A percentile compares a stretch with the other conserved stretches of the same genome.
Evolutionary conservation across 2,329 filamentous ascomycete species (phyloP).

Genomic region (Dactylellina sp.): DNA sequence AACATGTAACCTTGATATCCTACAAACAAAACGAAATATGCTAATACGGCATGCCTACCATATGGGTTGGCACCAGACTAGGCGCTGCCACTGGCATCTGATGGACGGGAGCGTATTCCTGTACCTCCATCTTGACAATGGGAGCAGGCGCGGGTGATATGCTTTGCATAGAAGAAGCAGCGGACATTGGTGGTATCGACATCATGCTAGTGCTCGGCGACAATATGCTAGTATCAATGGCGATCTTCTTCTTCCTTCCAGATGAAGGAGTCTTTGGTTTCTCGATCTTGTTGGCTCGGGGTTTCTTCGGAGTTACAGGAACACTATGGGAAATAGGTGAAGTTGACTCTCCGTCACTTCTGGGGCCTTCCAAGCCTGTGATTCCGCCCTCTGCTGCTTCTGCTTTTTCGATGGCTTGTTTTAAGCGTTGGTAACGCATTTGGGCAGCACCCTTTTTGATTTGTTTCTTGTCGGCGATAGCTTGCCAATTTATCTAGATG

Average conservation of each 20-base stretch:
- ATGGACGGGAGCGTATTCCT: slow-evolving; percentile 30
- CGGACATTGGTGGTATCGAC: slow-evolving; percentile 18
- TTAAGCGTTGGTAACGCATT: slow-evolving; percentile 54
- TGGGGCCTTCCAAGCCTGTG: slow-evolving; percentile 12
- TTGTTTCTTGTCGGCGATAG: slow-evolving; percentile 52
- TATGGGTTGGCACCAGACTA: slow-evolving; percentile 10
- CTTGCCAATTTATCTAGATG: slow-evolving; percentile 53
- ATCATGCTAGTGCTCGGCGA: slow-evolving; percentile 37
- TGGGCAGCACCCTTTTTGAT: slow-evolving; percentile 55
- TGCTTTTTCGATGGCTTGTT: slow-evolving; percentile 54
- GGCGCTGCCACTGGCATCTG: slow-evolving; percentile 11
- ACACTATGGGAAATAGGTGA: slow-evolving; percentile 21
- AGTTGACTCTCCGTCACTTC: slow-evolving; percentile 31
- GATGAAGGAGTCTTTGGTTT: slow-evolving; percentile 49
- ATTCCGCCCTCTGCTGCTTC: slow-evolving; percentile 41
- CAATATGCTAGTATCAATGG: slow-evolving; percentile 36
- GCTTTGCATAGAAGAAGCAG: slow-evolving; percentile 21
- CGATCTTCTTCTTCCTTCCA: slow-evolving; percentile 41
- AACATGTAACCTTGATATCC: background rate
- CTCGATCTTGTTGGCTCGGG: slow-evolving; percentile 46
- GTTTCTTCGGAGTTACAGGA: slow-evolving; percentile 46
- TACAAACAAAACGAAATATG: background rate
- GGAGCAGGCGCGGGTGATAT: slow-evolving; percentile 26
- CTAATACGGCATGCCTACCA: slow-evolving; percentile 43
- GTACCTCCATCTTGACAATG: slow-evolving; percentile 38